Conservation (phyloP, 2,329 filamentous ascomycete genomes). For the Aspergillus proliferans region DNA sequence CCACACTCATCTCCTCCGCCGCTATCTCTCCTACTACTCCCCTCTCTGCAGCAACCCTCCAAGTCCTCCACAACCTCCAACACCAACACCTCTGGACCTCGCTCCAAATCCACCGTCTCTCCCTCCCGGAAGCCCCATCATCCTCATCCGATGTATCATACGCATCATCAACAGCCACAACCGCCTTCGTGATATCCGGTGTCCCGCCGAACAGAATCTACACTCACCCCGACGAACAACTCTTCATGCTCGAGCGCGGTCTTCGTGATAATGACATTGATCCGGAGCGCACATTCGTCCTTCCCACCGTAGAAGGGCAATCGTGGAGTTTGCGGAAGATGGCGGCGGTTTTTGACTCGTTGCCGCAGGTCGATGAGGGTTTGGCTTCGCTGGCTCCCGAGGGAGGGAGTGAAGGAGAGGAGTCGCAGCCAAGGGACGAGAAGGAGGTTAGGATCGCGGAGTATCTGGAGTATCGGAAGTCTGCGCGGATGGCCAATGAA, state of each 20-base stretch:
- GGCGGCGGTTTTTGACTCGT: slow-evolving; percentile 52
- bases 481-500: slow-evolving; percentile 24
- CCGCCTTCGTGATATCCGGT: slow-evolving; percentile 52
- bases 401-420: slow-evolving; percentile 19
- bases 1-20: slow-evolving; percentile 32
- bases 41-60: slow-evolving; percentile 45
- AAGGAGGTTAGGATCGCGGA: slow-evolving; percentile 24
- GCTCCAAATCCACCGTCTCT: slow-evolving; percentile 43
- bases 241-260: slow-evolving; percentile 50
- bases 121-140: slow-evolving; percentile 2
- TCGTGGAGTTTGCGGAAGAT: slow-evolving; percentile 53
- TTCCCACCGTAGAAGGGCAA: slow-evolving; percentile 55
- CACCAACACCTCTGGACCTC: slow-evolving; percentile 58
- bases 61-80: slow-evolving; percentile 59
- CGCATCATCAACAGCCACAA: slow-evolving; percentile 18
- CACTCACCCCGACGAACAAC: slow-evolving; percentile 59
- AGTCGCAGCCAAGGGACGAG: slow-evolving; percentile 15
- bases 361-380: slow-evolving; percentile 25
- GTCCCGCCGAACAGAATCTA: slow-evolving; percentile 56
- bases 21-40: slow-evolving; percentile 19
- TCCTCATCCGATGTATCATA: neutral
- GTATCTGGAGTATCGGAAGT: slow-evolving; percentile 25
- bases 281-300: slow-evolving; percentile 52
- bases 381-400: slow-evolving; percentile 6
- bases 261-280: slow-evolving; percentile 43